Evolutionary conservation across 1,139 yeast species (phyloP).

Genomic region (Saccharomyces uvarum): DNA sequence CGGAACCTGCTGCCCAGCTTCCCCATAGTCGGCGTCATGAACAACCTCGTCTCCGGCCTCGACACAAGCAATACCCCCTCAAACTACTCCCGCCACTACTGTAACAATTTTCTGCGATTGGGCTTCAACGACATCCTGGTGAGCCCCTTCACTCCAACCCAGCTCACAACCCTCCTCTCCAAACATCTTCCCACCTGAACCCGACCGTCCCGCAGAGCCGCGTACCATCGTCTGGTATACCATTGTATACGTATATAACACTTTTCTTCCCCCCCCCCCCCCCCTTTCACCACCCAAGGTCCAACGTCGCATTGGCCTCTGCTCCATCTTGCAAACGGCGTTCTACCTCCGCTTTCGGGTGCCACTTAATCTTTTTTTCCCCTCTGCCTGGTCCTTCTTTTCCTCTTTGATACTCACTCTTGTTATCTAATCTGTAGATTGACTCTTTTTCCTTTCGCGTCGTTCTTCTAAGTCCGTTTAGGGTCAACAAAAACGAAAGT

Average conservation of each 20-base stretch:
- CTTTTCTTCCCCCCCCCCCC: not conserved
- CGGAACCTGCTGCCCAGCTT: not conserved
- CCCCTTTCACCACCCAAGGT: not conserved
- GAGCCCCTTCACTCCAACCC: not conserved
- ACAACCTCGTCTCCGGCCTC: not conserved
- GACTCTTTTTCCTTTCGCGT: not conserved
- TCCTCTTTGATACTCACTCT: not conserved
- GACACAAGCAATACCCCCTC: not conserved
- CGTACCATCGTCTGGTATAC: not conserved
- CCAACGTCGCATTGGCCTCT: not conserved
- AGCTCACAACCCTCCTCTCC: not conserved
- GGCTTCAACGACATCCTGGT: not conserved
- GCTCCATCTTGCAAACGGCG: not conserved
- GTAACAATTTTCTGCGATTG: not conserved
- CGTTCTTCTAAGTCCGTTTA: conserved; percentile 1
- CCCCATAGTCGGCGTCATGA: not conserved
- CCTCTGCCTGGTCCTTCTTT: not conserved
- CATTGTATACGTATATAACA: not conserved
- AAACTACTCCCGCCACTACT: not conserved
- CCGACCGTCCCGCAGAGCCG: not conserved
- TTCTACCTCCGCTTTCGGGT: not conserved
- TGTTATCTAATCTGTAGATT: not conserved
- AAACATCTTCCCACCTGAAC: not conserved
- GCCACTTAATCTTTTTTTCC: not conserved
- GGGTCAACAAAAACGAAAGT: not conserved